phyloP scores from a whole-genome alignment of 345 rosid species.

The Theobroma cacao region DNA sequence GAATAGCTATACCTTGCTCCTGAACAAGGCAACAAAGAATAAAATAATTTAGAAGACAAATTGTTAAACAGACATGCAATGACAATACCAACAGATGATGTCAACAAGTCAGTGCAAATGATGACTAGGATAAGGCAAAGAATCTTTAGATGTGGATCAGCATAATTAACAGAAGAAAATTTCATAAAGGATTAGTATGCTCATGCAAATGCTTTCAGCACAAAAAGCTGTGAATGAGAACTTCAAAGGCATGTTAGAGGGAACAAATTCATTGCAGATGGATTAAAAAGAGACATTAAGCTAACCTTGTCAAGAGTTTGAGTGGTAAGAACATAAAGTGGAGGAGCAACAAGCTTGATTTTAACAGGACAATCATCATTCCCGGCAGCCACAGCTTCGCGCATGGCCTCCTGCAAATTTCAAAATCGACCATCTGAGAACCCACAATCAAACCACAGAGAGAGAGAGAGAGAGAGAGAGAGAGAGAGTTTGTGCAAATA shows the following conservation, averaged over 20 bases:
- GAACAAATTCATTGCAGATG: neutral
- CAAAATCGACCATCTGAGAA: slow-evolving; percentile 6
- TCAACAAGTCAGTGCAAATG: neutral
- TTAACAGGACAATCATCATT: slow-evolving; percentile 91
- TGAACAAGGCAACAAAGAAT: slow-evolving; percentile 23
- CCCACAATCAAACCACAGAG: neutral
- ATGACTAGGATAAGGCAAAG: neutral
- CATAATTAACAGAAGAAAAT: neutral
- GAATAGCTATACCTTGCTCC: slow-evolving; percentile 93
- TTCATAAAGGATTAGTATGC: neutral
- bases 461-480: neutral
- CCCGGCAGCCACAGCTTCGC: slow-evolving; percentile 93
- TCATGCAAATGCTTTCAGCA: neutral
- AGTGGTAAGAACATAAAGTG: slow-evolving; percentile 93
- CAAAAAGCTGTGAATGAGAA: neutral
- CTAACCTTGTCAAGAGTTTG: slow-evolving; percentile 97
- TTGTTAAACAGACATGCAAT: neutral
- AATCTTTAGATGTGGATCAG: neutral
- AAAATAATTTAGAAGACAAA: neutral
- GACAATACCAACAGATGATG: neutral
- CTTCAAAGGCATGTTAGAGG: neutral
- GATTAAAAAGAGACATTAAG: neutral
- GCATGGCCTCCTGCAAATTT: slow-evolving; percentile 84
- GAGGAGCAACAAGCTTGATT: slow-evolving; percentile 95
- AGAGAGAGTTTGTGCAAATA: neutral